Base-by-base conservation (phyloP, 257 asterid genomes). In the Nicotiana otophora region DNA sequence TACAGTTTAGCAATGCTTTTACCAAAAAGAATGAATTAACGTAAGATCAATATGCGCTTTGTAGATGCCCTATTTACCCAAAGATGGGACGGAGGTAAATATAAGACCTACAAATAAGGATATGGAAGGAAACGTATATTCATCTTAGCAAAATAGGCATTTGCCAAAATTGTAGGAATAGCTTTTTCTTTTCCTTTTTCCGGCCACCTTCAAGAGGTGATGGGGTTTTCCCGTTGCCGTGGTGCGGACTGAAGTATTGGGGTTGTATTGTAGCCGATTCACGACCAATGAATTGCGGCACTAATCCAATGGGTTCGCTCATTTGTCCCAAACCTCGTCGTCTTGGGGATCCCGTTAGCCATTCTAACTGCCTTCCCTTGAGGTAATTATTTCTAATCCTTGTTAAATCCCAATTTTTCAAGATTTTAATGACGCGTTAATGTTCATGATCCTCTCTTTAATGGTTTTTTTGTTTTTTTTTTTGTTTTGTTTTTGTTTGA, bases 241-340 rank as follows among this genome's bases (percentile, higher is more conserved):
- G 78, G 15, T 72, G 57, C 60, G 0, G 34, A 70, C 33, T 39
- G 10, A 39, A 64, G 0, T 42, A 5, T 72, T 72, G 7, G 48
- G 36, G 3, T 74, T 74, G 20, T 10, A 15, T 74, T 74, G 20
- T 10, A 15, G 14, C 61, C 23, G 39, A 14, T 74, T 57, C 26
- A 57, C 26, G 20, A 6, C 17, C 19, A 12, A 1, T 15, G 64
- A 58, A 19, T 69, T 20, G 1, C 20, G 42, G 51, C 51, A 17
- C n/a, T 5, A 12, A 46, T 46, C 39, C 62, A 3, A 75, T 75
- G 63, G 62, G 26, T 26, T 51, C 63, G 2, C 63, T 75, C 2
- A 26, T 75, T 26, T 75, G 63, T 57, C 80, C 80, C 62, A 51
- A 51, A 75, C 80, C 80, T 51, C 80, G 63, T 26, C 19, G 78